A percentile compares a stretch with the other conserved stretches of the same genome.
phyloP scores from a whole-genome alignment of 2,329 filamentous ascomycete genomes.

The Ustilaginoidea virens region DNA sequence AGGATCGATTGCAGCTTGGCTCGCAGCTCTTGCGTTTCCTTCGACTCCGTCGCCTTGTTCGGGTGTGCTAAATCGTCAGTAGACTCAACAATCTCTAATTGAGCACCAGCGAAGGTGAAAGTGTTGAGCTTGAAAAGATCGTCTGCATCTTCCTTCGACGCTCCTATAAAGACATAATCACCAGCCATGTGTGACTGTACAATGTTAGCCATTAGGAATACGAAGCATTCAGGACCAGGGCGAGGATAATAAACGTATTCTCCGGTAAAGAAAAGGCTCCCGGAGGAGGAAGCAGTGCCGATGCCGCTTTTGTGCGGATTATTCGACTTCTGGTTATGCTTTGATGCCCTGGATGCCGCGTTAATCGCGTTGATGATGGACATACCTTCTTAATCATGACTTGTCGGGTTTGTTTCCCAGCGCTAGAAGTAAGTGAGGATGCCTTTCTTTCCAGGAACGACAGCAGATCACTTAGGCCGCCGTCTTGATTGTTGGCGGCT shows the following conservation, averaged over 20 bases:
- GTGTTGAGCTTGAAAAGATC: conserved; percentile 53
- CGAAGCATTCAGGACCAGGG: conserved; percentile 1
- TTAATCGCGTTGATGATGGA: conserved; percentile 22
- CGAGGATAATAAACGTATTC: not conserved
- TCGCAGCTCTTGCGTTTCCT: conserved; percentile 44
- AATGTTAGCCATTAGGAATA: conserved; percentile 37
- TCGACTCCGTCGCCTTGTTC: conserved; percentile 29
- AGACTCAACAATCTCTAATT: conserved; percentile 38
- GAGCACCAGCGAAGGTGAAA: conserved; percentile 51
- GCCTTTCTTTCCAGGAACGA: conserved; percentile 59
- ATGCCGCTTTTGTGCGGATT: conserved; percentile 2
- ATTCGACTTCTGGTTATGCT: conserved; percentile 3
- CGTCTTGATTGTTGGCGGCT: conserved; percentile 48
- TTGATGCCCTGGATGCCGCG: conserved; percentile 7
- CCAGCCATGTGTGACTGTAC: conserved; percentile 54
- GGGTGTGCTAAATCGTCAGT: conserved; percentile 21
- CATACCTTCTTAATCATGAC: conserved; percentile 67
- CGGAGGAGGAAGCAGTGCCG: conserved; percentile 1
- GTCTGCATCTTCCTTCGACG: conserved; percentile 47
- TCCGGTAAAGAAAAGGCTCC: conserved; percentile 1
- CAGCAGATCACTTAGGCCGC: conserved; percentile 49
- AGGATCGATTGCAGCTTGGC: conserved; percentile 57
- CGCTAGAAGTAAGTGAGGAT: conserved; percentile 33
- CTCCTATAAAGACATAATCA: conserved; percentile 53
- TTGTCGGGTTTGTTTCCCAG: conserved; percentile 25